These are phyloP conservation scores for Gyromitra esculenta DNA, from an alignment of 2,329 filamentous ascomycete genomes.

Conservation along the genomic window DNA sequence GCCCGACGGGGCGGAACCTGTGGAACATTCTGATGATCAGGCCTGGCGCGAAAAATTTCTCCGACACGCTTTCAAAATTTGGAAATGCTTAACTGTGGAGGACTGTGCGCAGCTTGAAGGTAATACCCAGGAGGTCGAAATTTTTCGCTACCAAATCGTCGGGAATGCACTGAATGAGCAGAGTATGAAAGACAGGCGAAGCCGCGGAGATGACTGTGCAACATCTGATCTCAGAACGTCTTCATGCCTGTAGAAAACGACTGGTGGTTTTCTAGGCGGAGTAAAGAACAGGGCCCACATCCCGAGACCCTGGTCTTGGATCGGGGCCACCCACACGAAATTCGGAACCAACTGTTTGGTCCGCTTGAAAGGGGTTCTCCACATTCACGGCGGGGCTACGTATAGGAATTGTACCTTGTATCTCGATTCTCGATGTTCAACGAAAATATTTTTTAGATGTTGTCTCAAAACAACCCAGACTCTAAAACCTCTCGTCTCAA, in stretches of 20 bases:
- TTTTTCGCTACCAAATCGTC: slow-evolving; percentile 49
- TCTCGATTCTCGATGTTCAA: slow-evolving; percentile 36
- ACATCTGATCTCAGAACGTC: slow-evolving; percentile 47
- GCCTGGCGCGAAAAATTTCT: slow-evolving; percentile 49
- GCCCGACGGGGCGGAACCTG: slow-evolving; percentile 44
- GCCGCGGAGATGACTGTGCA: slow-evolving; percentile 52
- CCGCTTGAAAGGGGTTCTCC: slow-evolving; percentile 48
- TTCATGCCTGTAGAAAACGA: slow-evolving; percentile 22
- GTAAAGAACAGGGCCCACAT: slow-evolving; percentile 45
- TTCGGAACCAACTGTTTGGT: slow-evolving; percentile 52
- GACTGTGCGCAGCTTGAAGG: slow-evolving; percentile 48
- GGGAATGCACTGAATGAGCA: slow-evolving; percentile 46
- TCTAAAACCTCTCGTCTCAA: slow-evolving; percentile 12
- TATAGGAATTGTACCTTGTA: slow-evolving; percentile 35
- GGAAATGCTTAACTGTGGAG: slow-evolving; percentile 43
- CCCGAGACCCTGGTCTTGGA: slow-evolving; percentile 54
- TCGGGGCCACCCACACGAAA: slow-evolving; percentile 47
- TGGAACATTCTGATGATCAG: slow-evolving; percentile 49
- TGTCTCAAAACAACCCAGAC: slow-evolving; percentile 30
- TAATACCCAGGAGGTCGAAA: slow-evolving; percentile 35
- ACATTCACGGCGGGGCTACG: slow-evolving; percentile 20
- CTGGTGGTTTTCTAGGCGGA: slow-evolving; percentile 40
- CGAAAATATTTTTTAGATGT: slow-evolving; percentile 14
- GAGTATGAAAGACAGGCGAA: slow-evolving; percentile 49
- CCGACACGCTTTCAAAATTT: slow-evolving; percentile 44